phyloP scores from a whole-genome alignment of 225 moss, liverwort and hornwort genomes.

The Marchantia polymorpha region DNA sequence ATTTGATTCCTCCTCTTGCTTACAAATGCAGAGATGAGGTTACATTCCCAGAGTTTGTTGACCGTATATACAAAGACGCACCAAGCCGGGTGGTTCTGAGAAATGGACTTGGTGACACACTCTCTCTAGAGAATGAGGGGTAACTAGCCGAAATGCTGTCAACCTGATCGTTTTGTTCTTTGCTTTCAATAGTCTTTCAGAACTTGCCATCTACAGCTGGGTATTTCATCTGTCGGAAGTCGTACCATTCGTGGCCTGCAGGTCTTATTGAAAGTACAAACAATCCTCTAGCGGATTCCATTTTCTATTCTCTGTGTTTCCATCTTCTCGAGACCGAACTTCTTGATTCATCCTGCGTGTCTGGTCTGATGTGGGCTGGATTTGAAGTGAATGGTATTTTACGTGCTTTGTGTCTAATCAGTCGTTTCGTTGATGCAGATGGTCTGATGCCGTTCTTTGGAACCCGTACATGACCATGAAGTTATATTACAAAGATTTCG shows the following conservation, averaged over 20 bases:
- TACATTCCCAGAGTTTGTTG: slow-evolving; percentile 73
- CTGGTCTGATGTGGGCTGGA: too few species aligned
- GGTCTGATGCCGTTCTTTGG: slow-evolving; percentile 97
- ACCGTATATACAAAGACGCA: slow-evolving; percentile 76
- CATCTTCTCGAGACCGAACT: too few species aligned
- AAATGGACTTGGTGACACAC: slow-evolving; percentile 72
- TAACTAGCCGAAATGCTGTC: neutral
- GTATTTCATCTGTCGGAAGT: too few species aligned
- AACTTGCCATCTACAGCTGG: too few species aligned
- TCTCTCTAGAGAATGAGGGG: slow-evolving; percentile 79
- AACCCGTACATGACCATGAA: slow-evolving; percentile 88
- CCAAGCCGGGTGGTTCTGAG: slow-evolving; percentile 69
- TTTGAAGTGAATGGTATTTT: too few species aligned
- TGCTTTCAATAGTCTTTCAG: too few species aligned
- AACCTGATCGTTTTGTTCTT: neutral
- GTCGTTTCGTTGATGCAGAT: slow-evolving; percentile 44
- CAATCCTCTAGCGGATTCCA: too few species aligned
- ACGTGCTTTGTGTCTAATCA: neutral
- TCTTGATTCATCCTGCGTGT: too few species aligned
- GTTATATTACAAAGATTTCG: slow-evolving; percentile 81
- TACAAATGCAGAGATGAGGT: slow-evolving; percentile 65
- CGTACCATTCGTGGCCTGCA: too few species aligned
- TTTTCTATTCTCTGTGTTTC: too few species aligned
- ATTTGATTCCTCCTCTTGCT: neutral
- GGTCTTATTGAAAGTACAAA: too few species aligned